Evolutionary conservation across 768 basidiomycete genomes (phyloP).

Genomic region (Rhizopogon vesiculosus): DNA sequence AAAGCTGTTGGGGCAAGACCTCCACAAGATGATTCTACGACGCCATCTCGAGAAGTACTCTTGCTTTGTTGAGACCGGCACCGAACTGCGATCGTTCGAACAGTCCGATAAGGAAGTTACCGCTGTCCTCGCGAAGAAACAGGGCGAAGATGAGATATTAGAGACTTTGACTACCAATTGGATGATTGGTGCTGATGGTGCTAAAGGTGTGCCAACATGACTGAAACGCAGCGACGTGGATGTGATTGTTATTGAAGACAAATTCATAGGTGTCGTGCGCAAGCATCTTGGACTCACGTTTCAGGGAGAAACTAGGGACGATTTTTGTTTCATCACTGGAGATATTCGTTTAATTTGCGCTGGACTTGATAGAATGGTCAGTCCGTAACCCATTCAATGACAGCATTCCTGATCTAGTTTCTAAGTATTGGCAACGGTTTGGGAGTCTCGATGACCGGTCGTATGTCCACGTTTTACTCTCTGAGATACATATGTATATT

Average conservation of each 20-base stretch:
- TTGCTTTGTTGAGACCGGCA: constrained; percentile 28
- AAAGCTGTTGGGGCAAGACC: constrained; percentile 7
- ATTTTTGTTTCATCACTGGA: constrained; percentile 20
- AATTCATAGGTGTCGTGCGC: not conserved
- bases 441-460: constrained; percentile 22
- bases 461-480: not conserved
- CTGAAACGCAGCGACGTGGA: not conserved
- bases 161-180: constrained; percentile 1
- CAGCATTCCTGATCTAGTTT: not conserved
- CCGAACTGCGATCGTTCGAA: constrained; percentile 29
- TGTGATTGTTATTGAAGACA: not conserved
- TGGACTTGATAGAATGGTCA: constrained; percentile 33
- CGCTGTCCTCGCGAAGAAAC: constrained; percentile 9
- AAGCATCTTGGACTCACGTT: constrained; percentile 6
- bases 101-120: constrained; percentile 27
- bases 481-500: not conserved
- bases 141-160: constrained; percentile 1
- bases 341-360: constrained; percentile 31
- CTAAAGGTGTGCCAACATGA: constrained; percentile 5
- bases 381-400: not conserved
- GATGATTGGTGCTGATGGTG: constrained; percentile 4
- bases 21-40: constrained; percentile 17
- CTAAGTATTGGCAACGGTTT: constrained; percentile 45
- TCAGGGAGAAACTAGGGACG: constrained; percentile 24
- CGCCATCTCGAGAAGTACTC: not conserved